These are phyloP conservation scores for Solanum phureja DNA, from an alignment of 257 asterid species.

Conservation along the genomic window DNA sequence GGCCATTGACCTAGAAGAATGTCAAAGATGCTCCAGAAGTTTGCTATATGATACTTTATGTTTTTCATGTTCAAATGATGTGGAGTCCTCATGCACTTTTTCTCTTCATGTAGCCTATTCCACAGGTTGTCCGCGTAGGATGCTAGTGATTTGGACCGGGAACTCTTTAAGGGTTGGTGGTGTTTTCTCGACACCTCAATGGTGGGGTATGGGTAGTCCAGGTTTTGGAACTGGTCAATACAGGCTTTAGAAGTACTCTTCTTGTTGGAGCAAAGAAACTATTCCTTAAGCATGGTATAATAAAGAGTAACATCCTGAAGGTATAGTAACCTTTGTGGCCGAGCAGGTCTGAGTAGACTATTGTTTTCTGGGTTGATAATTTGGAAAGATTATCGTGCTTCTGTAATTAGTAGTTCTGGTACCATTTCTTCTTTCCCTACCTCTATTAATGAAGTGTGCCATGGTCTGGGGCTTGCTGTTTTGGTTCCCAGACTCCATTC, in stretches of 20 bases:
- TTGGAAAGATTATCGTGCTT: neutral
- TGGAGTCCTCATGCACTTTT: neutral
- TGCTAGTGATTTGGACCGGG: constrained; percentile 20
- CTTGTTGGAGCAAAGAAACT: neutral
- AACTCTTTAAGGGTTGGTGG: constrained; percentile 17
- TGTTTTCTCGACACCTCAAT: neutral
- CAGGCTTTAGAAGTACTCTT: neutral
- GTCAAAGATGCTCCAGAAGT: constrained; percentile 29
- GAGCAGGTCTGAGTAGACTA: neutral
- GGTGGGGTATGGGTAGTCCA: neutral
- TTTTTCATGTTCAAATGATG: constrained; percentile 21
- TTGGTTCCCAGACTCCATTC: neutral
- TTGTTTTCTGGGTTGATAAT: neutral
- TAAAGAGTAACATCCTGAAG: neutral
- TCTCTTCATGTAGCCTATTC: constrained; percentile 7
- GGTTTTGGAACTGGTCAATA: neutral
- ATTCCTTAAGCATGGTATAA: neutral
- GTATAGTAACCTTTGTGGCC: neutral
- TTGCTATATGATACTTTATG: constrained; percentile 17
- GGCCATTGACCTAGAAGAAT: constrained; percentile 57
- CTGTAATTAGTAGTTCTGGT: neutral
- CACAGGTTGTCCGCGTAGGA: constrained; percentile 24
- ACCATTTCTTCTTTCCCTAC: neutral
- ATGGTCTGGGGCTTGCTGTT: neutral
- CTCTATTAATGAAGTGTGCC: neutral